A percentile compares a stretch with the other conserved stretches of the same genome.
These are phyloP conservation scores for Tritrichomonas foetus DNA, from an alignment of 208 protist species.

Conservation along the genomic window DNA sequence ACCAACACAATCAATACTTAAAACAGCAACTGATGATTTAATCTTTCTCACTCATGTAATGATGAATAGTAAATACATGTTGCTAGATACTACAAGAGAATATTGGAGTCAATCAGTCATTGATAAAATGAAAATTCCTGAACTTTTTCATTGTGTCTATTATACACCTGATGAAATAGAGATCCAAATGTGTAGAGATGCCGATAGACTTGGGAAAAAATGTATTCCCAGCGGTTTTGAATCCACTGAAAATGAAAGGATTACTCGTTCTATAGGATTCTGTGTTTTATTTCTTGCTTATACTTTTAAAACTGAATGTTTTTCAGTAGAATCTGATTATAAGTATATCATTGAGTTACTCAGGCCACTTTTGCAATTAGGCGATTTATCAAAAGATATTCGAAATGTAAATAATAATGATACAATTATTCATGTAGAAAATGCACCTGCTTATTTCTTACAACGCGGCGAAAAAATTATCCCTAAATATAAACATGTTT, in stretches of 20 bases:
- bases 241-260: neutral
- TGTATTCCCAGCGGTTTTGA: neutral
- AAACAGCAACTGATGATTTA: too few species aligned
- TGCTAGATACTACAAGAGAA: too few species aligned
- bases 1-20: too few species aligned
- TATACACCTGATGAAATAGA: too few species aligned
- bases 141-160: too few species aligned
- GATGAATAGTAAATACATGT: too few species aligned
- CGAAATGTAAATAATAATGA: neutral
- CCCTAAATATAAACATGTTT: neutral
- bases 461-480: too few species aligned
- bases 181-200: neutral
- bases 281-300: neutral
- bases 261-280: neutral
- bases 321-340: neutral
- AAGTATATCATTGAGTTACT: neutral
- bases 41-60: too few species aligned
- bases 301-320: neutral
- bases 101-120: too few species aligned
- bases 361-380: neutral
- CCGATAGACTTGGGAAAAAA: neutral
- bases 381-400: neutral
- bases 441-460: neutral
- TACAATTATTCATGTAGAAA: neutral
- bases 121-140: too few species aligned